Evolutionary conservation across 169 alveolate genomes (phyloP).

Genomic region (Cardiosporidium cionae): DNA sequence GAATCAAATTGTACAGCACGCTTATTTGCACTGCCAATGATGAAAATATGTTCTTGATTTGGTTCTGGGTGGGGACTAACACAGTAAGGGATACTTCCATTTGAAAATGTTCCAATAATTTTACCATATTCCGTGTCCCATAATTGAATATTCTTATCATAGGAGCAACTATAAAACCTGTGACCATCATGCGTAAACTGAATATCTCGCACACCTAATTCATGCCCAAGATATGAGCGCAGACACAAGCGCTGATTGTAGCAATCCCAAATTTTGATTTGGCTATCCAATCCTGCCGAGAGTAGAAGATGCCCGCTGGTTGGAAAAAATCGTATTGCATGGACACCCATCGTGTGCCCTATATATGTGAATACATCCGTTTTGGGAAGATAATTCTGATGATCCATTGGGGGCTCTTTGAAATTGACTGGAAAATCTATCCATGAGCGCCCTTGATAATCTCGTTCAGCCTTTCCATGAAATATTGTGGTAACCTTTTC

Average conservation of each 20-base stretch:
- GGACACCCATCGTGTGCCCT: constrained; percentile 85
- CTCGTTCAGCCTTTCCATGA: constrained; percentile 24
- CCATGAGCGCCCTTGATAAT: constrained; percentile 45
- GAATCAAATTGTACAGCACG: constrained; percentile 81
- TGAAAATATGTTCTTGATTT: constrained; percentile 62
- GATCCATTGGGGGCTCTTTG: neutral
- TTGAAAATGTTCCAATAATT: constrained; percentile 63
- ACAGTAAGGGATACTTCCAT: constrained; percentile 80
- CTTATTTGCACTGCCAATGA: constrained; percentile 78
- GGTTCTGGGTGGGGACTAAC: constrained; percentile 68
- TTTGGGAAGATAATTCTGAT: constrained; percentile 20
- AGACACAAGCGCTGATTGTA: constrained; percentile 64
- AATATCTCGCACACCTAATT: constrained; percentile 85
- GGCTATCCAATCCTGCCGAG: constrained; percentile 80
- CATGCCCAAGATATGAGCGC: constrained; percentile 84
- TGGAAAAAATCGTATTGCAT: constrained; percentile 80
- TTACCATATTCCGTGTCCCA: constrained; percentile 95
- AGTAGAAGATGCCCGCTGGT: constrained; percentile 80
- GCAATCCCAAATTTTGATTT: constrained; percentile 84
- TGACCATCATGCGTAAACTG: constrained; percentile 43
- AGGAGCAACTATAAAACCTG: constrained; percentile 55
- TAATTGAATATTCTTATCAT: constrained; percentile 23
- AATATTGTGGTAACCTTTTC: neutral
- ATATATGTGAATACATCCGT: constrained; percentile 34
- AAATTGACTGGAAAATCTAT: constrained; percentile 2